phyloP scores from a whole-genome alignment of 2,329 filamentous ascomycete genomes.

The Stromatinia cepivora region DNA sequence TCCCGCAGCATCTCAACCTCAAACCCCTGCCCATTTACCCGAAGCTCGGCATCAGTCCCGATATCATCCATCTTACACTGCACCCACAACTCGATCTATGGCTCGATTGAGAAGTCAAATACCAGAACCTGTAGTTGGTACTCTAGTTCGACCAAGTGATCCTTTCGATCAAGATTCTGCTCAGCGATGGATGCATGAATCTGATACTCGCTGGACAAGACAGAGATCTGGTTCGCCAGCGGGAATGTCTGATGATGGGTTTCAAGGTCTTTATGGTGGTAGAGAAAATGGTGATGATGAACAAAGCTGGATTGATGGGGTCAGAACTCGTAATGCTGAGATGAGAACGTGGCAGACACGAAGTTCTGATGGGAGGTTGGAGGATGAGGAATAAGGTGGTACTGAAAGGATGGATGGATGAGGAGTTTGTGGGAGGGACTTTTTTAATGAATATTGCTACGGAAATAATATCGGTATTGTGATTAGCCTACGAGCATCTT shows the following conservation, averaged over 20 bases:
- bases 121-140: background rate
- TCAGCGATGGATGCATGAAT: conserved; percentile 9
- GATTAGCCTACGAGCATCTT: background rate
- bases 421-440: background rate
- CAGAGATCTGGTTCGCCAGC: conserved; percentile 39
- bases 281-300: conserved; percentile 51
- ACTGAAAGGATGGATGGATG: conserved; percentile 7
- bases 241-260: conserved; percentile 48
- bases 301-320: conserved; percentile 38
- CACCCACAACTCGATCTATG: conserved; percentile 40
- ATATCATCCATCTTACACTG: conserved; percentile 48
- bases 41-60: conserved; percentile 51
- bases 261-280: conserved; percentile 50
- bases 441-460: background rate
- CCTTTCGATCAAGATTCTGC: conserved; percentile 1
- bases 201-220: conserved; percentile 3
- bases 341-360: conserved; percentile 21
- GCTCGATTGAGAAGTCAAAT: conserved; percentile 17
- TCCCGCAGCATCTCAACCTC: conserved; percentile 49
- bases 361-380: conserved; percentile 31
- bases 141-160: background rate
- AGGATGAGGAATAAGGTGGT: conserved; percentile 35
- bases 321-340: conserved; percentile 42
- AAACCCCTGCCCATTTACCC: conserved; percentile 52
- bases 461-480: background rate